Percentiles rank a stretch among this genome's conserved stretches.
These are phyloP conservation scores for Oidiodendron maius DNA, from an alignment of 495 filamentous ascomycete genomes.

Conservation along the genomic window DNA sequence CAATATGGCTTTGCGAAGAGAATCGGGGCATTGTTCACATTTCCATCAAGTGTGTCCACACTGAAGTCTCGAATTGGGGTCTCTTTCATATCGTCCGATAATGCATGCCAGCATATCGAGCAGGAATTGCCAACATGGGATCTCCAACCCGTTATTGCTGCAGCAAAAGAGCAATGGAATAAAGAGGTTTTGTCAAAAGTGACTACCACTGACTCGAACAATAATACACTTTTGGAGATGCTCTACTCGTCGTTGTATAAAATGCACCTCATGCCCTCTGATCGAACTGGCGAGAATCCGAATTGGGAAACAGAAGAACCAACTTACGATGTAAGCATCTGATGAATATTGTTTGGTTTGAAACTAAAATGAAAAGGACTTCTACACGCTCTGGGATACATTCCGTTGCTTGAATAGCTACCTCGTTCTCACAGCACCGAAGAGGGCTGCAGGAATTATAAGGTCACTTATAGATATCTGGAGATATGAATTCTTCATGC, in stretches of 20 bases:
- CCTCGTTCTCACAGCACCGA: constrained; percentile 58
- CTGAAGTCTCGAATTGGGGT: constrained; percentile 41
- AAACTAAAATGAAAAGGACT: constrained; percentile 32
- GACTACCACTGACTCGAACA: neutral
- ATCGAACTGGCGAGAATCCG: constrained; percentile 74
- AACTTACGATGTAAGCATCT: constrained; percentile 52
- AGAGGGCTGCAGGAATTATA: constrained; percentile 58
- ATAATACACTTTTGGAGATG: constrained; percentile 1
- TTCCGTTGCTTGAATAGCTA: constrained; percentile 65
- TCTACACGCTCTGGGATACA: constrained; percentile 60
- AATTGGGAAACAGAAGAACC: constrained; percentile 64
- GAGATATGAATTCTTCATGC: constrained; percentile 59
- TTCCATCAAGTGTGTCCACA: constrained; percentile 3
- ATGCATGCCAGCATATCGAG: constrained; percentile 61
- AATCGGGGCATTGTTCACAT: constrained; percentile 31
- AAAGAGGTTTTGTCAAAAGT: constrained; percentile 3
- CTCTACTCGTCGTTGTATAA: constrained; percentile 38
- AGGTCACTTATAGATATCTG: constrained; percentile 67
- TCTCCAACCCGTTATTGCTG: constrained; percentile 44
- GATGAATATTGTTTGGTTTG: neutral
- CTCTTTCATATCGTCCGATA: constrained; percentile 58
- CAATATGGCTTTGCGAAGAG: constrained; percentile 15
- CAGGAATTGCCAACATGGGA: constrained; percentile 60
- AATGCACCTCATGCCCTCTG: constrained; percentile 67
- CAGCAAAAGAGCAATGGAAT: constrained; percentile 51